phyloP scores from a whole-genome alignment of 352 stramenopile genomes.

The Globisporangium cylindrosporum region DNA sequence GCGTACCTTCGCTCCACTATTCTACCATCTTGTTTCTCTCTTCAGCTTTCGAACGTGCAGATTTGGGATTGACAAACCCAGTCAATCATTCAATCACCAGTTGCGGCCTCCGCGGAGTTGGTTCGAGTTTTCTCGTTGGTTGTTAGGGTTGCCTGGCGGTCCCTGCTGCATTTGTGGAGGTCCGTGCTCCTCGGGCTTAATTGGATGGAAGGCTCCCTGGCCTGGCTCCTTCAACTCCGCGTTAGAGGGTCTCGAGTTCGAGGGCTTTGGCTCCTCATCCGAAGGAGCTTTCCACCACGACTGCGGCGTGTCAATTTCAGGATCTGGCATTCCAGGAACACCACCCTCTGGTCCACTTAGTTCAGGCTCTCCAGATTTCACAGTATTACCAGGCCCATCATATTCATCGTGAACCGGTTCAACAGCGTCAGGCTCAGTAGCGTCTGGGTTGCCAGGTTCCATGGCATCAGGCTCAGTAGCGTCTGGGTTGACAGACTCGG shows the following conservation, averaged over 20 bases:
- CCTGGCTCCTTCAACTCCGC: neutral
- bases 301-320: neutral
- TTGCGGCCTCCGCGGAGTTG: neutral
- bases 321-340: neutral
- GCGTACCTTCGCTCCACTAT: neutral
- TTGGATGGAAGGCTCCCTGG: neutral
- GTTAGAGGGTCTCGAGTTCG: neutral
- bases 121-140: conserved; percentile 1
- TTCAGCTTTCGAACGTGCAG: neutral
- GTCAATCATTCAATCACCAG: neutral
- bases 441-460: neutral
- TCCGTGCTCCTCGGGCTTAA: neutral
- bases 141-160: neutral
- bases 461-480: neutral
- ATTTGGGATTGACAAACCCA: neutral
- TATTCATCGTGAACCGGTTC: neutral
- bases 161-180: neutral
- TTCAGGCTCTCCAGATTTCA: neutral
- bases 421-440: too few species aligned
- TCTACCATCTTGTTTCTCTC: neutral
- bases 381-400: neutral
- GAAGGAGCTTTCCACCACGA: neutral
- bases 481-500: neutral
- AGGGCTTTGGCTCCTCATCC: neutral
- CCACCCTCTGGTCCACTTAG: neutral